Conservation (phyloP, 2,329 filamentous ascomycete genomes). For the Calycina marina region DNA sequence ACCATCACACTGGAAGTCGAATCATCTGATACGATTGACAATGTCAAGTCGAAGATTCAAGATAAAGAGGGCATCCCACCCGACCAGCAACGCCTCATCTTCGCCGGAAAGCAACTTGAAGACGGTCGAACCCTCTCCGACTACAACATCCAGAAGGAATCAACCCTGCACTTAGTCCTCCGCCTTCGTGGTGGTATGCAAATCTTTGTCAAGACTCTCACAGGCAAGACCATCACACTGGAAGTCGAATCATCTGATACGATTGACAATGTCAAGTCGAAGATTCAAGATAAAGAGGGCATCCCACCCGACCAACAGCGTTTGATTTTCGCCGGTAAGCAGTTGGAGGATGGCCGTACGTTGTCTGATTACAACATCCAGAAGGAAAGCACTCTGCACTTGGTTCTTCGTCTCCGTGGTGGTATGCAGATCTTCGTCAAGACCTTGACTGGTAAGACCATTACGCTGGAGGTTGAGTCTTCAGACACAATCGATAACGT, state of each 20-base stretch:
- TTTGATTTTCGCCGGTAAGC: conserved; percentile 57
- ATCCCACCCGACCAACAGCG: conserved; percentile 57
- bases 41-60: conserved; percentile 57
- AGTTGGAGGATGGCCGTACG: conserved; percentile 61
- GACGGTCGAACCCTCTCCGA: conserved; percentile 71
- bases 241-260: conserved; percentile 57
- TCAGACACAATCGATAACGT: conserved; percentile 59
- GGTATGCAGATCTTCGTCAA: conserved; percentile 49
- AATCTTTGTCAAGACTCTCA: conserved; percentile 57
- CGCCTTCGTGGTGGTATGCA: conserved; percentile 63
- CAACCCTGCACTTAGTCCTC: conserved; percentile 55
- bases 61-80: conserved; percentile 60
- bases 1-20: conserved; percentile 57
- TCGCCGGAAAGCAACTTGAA: conserved; percentile 57
- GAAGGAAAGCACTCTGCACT: conserved; percentile 57
- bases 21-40: conserved; percentile 54
- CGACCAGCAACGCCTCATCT: conserved; percentile 57
- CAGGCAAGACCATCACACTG: conserved; percentile 54
- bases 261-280: conserved; percentile 57
- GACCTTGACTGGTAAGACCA: conserved; percentile 56
- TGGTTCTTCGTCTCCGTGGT: conserved; percentile 57
- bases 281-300: conserved; percentile 60
- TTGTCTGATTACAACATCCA: conserved; percentile 78
- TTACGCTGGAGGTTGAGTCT: conserved; percentile 53
- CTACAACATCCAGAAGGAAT: conserved; percentile 78